Evolutionary conservation across 2,329 filamentous ascomycete species (phyloP), one percentile per base, ranked within the genome.

Genomic region (Thermomyces lanuginosus): DNA sequence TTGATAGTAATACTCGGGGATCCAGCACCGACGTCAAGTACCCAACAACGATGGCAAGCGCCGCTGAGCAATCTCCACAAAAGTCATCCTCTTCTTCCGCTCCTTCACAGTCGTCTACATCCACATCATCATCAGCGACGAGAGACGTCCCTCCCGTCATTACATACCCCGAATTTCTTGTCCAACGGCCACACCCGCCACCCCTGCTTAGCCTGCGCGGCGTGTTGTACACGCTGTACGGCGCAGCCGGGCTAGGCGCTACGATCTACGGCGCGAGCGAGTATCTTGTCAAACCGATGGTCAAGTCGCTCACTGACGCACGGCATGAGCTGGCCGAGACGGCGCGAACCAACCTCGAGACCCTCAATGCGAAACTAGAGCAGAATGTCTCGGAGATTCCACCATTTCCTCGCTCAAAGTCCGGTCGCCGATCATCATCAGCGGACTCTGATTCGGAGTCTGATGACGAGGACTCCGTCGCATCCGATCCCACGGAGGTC

Each of bases 151-250:
- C 69, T 10, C 70, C 70, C 4, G 72, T 76, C 31, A 70, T 76
- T 35, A 74, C 71, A 23, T 76, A 76, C 40, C 70, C 70, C 3
- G 70, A 76, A 44, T 75, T 74, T 39, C 61, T 75, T 21, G 54
- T 69, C 22, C 29, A 33, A n/a, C 60, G 70, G 34, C 56, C 67
- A 6, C 55, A 61, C 35, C 68, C 69, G 36, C 66, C 66, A 6
- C 66, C 70, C 0, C 56, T 75, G 10, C 62, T 75, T 16, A 72
- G 68, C 5, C 58, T 68, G 26, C 49, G 53, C n/a, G 61, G 61
- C 17, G 51, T 74, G 4, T 41, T 68, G 16, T 68, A 61, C 36
- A 66, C 68, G 2, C 50, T 66, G 29, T 74, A 74, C 36, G 54
- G 61, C 11, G 56, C 66, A 7, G 63, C 63, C 6, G 68, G 64